phyloP scores from a whole-genome alignment of 2,329 filamentous ascomycete species.

The Aspergillus udagawae region DNA sequence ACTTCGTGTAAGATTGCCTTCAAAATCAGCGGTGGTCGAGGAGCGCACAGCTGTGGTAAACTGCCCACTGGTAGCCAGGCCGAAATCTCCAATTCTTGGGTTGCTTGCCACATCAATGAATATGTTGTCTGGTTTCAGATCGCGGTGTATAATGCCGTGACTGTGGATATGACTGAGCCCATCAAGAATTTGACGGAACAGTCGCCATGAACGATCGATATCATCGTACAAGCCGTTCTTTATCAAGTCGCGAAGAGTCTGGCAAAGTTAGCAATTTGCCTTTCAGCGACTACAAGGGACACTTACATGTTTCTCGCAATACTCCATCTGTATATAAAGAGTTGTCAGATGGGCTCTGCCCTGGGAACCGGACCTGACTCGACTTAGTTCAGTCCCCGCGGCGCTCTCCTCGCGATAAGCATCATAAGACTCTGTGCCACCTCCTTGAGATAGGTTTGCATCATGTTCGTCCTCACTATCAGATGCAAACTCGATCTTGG shows the following conservation, averaged over 20 bases:
- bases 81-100: constrained; percentile 95
- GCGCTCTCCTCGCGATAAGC: constrained; percentile 20
- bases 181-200: constrained; percentile 88
- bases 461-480: constrained; percentile 46
- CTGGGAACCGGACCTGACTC: constrained; percentile 45
- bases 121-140: constrained; percentile 95
- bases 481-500: constrained; percentile 71
- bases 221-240: constrained; percentile 69
- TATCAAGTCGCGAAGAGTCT: constrained; percentile 86
- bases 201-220: constrained; percentile 75
- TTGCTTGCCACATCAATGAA: constrained; percentile 90
- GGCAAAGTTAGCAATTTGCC: constrained; percentile 6
- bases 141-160: constrained; percentile 88
- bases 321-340: constrained; percentile 98
- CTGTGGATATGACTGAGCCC: constrained; percentile 86
- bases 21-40: constrained; percentile 33
- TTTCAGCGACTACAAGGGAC: neutral
- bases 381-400: constrained; percentile 33
- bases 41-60: constrained; percentile 39
- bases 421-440: constrained; percentile 20
- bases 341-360: constrained; percentile 62
- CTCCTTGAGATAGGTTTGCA: constrained; percentile 33
- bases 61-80: constrained; percentile 84
- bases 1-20: constrained; percentile 48
- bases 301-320: constrained; percentile 81